A percentile compares a stretch with the other conserved stretches of the same genome.
Conservation (phyloP, 2,329 filamentous ascomycete genomes). For the Colletotrichum truncatum region DNA sequence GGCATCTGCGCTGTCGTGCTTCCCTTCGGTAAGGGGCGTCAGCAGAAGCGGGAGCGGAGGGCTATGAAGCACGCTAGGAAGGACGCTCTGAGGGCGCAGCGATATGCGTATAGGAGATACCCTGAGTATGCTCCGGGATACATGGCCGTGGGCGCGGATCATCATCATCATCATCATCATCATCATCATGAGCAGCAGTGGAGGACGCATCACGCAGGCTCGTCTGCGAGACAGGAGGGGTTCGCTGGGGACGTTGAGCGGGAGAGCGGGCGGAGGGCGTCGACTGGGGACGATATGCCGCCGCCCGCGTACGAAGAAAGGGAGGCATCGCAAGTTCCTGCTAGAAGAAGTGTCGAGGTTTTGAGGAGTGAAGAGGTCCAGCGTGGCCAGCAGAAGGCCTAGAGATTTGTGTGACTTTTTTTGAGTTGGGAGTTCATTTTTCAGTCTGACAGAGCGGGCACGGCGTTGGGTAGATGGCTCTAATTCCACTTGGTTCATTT, state of each 20-base stretch:
- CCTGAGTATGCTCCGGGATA: not conserved
- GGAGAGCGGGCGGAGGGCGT: not conserved
- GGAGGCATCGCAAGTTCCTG: not conserved
- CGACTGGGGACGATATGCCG: conserved; percentile 1
- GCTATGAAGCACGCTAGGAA: conserved; percentile 5
- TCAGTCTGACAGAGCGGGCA: not conserved
- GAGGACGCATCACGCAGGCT: too few species aligned
- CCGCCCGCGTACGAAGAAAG: conserved; percentile 22
- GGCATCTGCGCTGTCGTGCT: conserved; percentile 22
- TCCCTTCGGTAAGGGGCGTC: conserved; percentile 23
- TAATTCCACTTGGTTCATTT: conserved; percentile 4
- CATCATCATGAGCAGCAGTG: not conserved
- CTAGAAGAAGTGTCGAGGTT: conserved; percentile 13
- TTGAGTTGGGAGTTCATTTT: not conserved
- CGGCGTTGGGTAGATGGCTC: conserved; percentile 4
- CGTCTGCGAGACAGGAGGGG: not conserved
- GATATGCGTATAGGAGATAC: conserved; percentile 1
- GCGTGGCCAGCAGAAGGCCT: not conserved
- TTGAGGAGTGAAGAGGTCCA: conserved; percentile 5
- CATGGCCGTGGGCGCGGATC: not conserved
- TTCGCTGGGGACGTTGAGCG: conserved; percentile 1
- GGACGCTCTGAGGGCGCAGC: conserved; percentile 22
- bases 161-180: not conserved
- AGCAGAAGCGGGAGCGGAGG: conserved; percentile 19
- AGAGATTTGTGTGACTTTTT: not conserved